Base-by-base conservation (phyloP, 2,329 filamentous ascomycete genomes). In the Phialophora verrucosa region DNA sequence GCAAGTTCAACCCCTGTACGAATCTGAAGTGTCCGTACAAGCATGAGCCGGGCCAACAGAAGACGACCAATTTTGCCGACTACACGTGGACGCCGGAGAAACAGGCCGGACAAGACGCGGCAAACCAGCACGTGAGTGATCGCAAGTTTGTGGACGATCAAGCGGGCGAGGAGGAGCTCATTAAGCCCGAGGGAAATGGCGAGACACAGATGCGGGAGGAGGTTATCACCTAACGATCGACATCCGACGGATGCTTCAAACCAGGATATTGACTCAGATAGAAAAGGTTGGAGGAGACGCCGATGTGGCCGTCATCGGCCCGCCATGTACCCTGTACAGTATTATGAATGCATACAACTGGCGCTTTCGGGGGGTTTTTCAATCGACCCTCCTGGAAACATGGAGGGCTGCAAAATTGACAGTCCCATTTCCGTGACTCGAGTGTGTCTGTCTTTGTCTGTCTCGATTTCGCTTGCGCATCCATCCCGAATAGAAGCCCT, bases 1-100 rank as follows among this genome's bases (percentile, higher is more conserved):
- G 95, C 88, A 93, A 89, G 76, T 98, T 91, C 81, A 93, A 89
- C 72, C 95, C 94, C 0, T 99, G 95, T 80, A 86, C 92, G 70
- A 97, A 97, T 80, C 87, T 90, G n/a, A 86, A 83, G 73, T 99
- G 95, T 78, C 84, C 89, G 4, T 98, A 92, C 82, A 93, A 93
- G 78, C 95, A 99, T 78, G 90, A 89, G 49, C 92, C 96, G 62
- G 95, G 94, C 12, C 95, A 99, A 81, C 70, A 73, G 54, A 88
- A 91, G 73, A 92, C 91, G 59, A 66, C 63, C 47, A 87, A 86
- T 14, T 94, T 93, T 79, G 87, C 89, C 68, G 92, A 96, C 78
- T 97, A 96, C 81, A 92, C 96, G 31, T 98, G 94, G 94, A 93
- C 89, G 20, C 86, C 92, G 2, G 86, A 84, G 42, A 71, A 69